phyloP scores from a whole-genome alignment of 768 basidiomycete genomes.

The Arthromyces matolae region DNA sequence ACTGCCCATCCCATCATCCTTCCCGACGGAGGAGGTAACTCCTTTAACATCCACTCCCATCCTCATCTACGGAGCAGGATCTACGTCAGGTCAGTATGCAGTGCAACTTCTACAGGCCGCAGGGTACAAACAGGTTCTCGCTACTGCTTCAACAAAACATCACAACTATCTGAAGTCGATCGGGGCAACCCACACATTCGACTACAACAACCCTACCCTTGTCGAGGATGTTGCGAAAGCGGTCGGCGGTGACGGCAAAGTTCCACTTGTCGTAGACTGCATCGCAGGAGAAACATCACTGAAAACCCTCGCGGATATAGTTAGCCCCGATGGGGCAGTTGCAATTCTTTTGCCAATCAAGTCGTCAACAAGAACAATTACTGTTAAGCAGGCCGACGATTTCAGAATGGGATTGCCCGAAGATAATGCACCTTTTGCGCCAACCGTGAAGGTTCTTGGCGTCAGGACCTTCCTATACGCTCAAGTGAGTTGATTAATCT shows the following conservation, averaged over 20 bases:
- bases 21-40: conserved; percentile 18
- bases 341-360: conserved; percentile 48
- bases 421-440: conserved; percentile 34
- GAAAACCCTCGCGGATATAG: conserved; percentile 31
- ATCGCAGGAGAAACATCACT: conserved; percentile 34
- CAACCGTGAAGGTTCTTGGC: conserved; percentile 31
- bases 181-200: conserved; percentile 34
- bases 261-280: conserved; percentile 30
- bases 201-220: conserved; percentile 31
- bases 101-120: conserved; percentile 33
- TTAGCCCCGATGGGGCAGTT: conserved; percentile 35
- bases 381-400: conserved; percentile 22
- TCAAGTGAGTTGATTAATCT: conserved; percentile 30
- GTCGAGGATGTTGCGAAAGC: conserved; percentile 25
- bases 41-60: conserved; percentile 31
- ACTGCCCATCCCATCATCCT: conserved; percentile 27
- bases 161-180: conserved; percentile 19
- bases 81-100: conserved; percentile 34
- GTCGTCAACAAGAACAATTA: conserved; percentile 33
- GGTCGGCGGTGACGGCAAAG: conserved; percentile 23
- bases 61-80: conserved; percentile 44
- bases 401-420: conserved; percentile 32
- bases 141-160: conserved; percentile 33
- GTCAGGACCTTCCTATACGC: conserved; percentile 41
- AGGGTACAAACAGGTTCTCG: conserved; percentile 36